phyloP scores from a whole-genome alignment of 2,329 filamentous ascomycete species.

The Aspergillus clavatus region DNA sequence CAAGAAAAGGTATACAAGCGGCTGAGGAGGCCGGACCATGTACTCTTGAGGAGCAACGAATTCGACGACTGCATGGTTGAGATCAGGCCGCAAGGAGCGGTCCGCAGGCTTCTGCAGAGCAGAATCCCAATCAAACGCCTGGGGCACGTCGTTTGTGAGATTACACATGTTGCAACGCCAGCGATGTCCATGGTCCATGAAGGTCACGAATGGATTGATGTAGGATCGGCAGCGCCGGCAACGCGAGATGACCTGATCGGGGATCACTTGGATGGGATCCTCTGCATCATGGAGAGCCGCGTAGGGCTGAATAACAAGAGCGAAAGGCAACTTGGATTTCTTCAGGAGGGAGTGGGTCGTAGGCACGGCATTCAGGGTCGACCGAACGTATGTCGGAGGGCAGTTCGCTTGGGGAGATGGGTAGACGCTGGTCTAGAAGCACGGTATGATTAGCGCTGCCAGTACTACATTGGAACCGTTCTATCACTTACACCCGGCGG shows the following conservation, averaged over 20 bases:
- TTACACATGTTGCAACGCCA: slow-evolving; percentile 99
- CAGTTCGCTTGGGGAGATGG: slow-evolving; percentile 89
- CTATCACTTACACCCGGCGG: slow-evolving; percentile 74
- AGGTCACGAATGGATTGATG: slow-evolving; percentile 95
- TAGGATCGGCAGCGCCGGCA: slow-evolving; percentile 94
- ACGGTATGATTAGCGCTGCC: slow-evolving; percentile 37
- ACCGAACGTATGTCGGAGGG: slow-evolving; percentile 87
- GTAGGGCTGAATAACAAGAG: slow-evolving; percentile 93
- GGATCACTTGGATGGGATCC: slow-evolving; percentile 83
- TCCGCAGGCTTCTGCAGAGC: slow-evolving; percentile 86
- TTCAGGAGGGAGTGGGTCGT: slow-evolving; percentile 90
- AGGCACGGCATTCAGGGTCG: slow-evolving; percentile 88
- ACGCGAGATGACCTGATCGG: slow-evolving; percentile 94
- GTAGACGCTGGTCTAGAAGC: slow-evolving; percentile 73
- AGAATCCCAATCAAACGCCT: slow-evolving; percentile 97
- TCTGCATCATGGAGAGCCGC: slow-evolving; percentile 87
- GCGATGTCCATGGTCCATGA: slow-evolving; percentile 92
- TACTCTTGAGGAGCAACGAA: slow-evolving; percentile 98
- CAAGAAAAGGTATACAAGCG: slow-evolving; percentile 90
- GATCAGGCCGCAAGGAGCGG: slow-evolving; percentile 82
- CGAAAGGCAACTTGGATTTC: slow-evolving; percentile 93
- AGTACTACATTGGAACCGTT: not conserved
- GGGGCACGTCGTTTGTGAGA: slow-evolving; percentile 96
- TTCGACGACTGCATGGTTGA: slow-evolving; percentile 95
- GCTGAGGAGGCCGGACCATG: slow-evolving; percentile 96